Evolutionary conservation across 1,139 yeast genomes (phyloP), one percentile per base, ranked within the genome.

Genomic region (Ogataea hybrid): DNA sequence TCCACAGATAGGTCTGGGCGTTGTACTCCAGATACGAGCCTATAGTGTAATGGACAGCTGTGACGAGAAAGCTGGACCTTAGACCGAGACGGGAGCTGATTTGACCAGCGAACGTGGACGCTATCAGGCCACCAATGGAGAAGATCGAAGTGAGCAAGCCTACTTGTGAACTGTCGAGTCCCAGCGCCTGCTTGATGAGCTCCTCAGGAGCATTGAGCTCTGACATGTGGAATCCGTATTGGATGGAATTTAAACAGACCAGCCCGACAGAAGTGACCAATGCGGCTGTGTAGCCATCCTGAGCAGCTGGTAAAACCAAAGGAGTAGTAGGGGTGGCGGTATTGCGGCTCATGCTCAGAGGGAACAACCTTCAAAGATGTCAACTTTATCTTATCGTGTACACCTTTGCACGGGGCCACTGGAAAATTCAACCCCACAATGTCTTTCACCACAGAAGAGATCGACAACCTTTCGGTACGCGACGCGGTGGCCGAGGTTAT

Each of bases 181-280:
- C 31, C 15, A 59, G 27, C 6, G 48, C 41, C 8, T 25, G 7
- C 27, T 51, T 46, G 11, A 86, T 67, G 12, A 79, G 73, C 20
- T 73, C 73, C 41, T 80, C 82, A 0, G 96, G 94, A 2, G 95
- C 95, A 64, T 89, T 89, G 50, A 89, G 68, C 57, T 88, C 96
- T 0, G 96, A 82, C 73, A 89, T 74, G 61, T 89, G 96, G 61
- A 81, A 87, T 2, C 97, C 97, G 62, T 82, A 89, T 59, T 87
- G 96, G n/a, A 88, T 65, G 1, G 94, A 79, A 7, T 88, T 84
- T 25, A 86, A 57, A 51, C 90, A 81, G 2, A 82, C 79, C 9
- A 82, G 72, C 0, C 59, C 43, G 0, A 67, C 62, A 14, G 67
- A 54, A 3, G 57, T 31, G 3, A 68, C 35, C 28, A 71, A 51